phyloP scores from a whole-genome alignment of 2,329 filamentous ascomycete species.

The Bertia moriformis region DNA sequence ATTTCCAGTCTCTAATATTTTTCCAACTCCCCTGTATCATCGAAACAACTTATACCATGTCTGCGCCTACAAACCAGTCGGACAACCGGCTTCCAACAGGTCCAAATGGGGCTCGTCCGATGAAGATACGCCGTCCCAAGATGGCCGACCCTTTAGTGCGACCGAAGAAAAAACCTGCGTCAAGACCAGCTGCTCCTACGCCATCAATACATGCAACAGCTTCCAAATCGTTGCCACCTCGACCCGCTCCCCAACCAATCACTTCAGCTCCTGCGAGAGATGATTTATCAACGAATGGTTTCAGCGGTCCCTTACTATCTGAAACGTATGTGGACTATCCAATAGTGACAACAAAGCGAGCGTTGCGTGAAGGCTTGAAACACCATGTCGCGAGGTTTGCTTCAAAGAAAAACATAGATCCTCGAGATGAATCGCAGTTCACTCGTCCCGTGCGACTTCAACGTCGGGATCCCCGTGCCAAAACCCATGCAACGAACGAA shows the following conservation, averaged over 20 bases:
- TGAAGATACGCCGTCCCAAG: conserved; percentile 22
- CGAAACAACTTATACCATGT: too few species aligned
- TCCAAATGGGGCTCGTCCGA: conserved; percentile 17
- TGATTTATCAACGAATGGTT: conserved; percentile 20
- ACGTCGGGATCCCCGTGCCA: conserved; percentile 41
- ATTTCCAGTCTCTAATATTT: too few species aligned
- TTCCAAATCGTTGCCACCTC: not conserved
- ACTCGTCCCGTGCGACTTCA: conserved; percentile 48
- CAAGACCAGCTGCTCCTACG: conserved; percentile 9
- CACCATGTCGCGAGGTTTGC: conserved; percentile 50
- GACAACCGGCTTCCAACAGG: conserved; percentile 4
- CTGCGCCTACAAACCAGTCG: too few species aligned
- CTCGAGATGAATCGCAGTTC: conserved; percentile 43
- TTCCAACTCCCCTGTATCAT: too few species aligned
- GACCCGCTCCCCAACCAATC: conserved; percentile 5
- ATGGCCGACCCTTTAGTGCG: conserved; percentile 26
- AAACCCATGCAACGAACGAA: conserved; percentile 24
- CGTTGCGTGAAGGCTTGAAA: conserved; percentile 41
- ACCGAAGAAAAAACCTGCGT: conserved; percentile 18
- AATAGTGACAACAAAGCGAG: conserved; percentile 44
- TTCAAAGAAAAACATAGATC: conserved; percentile 36
- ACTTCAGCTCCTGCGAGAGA: conserved; percentile 8
- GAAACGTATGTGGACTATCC: conserved; percentile 31
- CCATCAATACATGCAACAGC: conserved; percentile 6
- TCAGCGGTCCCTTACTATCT: conserved; percentile 22